Evolutionary conservation across 176 grass and related monocot species (phyloP).

Genomic region (Triticum timopheevii): DNA sequence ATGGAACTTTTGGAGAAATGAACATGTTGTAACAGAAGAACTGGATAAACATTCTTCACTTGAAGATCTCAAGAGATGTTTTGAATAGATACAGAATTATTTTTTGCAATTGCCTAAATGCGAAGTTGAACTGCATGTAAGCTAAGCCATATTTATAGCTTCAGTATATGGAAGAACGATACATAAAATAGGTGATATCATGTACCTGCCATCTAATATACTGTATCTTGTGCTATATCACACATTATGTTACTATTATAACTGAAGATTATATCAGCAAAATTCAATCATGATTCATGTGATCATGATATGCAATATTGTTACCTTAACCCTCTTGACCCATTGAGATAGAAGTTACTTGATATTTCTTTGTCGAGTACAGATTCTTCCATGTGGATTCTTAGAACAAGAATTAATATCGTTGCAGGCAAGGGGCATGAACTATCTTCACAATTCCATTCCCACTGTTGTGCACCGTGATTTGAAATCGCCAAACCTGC

Average conservation of each 20-base stretch:
- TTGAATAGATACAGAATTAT: not conserved
- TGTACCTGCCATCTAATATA: not conserved
- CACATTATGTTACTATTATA: not conserved
- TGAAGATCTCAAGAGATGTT: not conserved
- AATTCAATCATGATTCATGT: not conserved
- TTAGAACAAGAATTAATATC: not conserved
- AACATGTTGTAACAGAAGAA: not conserved
- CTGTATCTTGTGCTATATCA: not conserved
- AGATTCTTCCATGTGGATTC: constrained; percentile 10
- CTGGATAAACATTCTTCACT: constrained; percentile 1
- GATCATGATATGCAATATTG: constrained; percentile 3
- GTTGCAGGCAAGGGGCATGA: constrained; percentile 84
- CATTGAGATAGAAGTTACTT: not conserved
- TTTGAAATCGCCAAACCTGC: constrained; percentile 90
- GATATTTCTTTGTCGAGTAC: not conserved
- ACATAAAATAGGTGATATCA: not conserved
- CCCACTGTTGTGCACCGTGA: constrained; percentile 89
- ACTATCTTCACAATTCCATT: constrained; percentile 85
- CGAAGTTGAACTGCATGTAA: not conserved
- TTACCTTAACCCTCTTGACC: not conserved
- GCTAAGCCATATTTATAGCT: not conserved
- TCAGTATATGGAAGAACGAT: not conserved
- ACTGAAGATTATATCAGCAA: not conserved
- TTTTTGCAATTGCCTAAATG: not conserved
- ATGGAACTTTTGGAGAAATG: not conserved